Evolutionary conservation across 345 rosid genomes (phyloP).

Genomic region (Sisymbrium irio): DNA sequence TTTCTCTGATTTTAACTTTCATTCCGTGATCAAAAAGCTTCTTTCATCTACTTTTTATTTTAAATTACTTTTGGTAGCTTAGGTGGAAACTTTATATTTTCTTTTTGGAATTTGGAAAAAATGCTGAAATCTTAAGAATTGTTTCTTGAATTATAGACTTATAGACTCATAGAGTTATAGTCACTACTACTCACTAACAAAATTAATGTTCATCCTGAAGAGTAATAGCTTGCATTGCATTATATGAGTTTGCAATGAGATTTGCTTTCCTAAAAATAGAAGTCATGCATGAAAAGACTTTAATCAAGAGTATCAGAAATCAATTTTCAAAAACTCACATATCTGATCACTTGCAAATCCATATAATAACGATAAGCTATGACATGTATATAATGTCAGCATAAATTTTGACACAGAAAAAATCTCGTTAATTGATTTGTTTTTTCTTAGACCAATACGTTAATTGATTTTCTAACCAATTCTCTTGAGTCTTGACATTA

Average conservation of each 20-base stretch:
- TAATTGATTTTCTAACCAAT: not conserved
- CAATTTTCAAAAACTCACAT: not conserved
- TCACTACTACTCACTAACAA: not conserved
- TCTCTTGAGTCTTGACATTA: not conserved
- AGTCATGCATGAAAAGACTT: not conserved
- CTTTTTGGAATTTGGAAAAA: not conserved
- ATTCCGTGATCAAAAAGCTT: conserved; percentile 9
- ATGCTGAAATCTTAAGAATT: not conserved
- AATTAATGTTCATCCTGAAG: not conserved
- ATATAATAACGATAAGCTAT: not conserved
- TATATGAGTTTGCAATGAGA: not conserved
- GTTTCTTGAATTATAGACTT: not conserved
- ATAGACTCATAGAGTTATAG: not conserved
- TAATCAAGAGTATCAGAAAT: not conserved
- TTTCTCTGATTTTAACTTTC: conserved; percentile 8
- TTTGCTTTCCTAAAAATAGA: not conserved
- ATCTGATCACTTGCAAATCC: not conserved
- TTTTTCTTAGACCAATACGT: too few species aligned
- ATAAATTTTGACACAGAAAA: not conserved
- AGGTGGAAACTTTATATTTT: not conserved
- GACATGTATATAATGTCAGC: too few species aligned
- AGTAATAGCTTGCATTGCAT: not conserved
- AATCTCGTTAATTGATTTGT: not conserved
- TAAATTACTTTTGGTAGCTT: conserved; percentile 5
- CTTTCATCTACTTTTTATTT: not conserved